Conservation (phyloP, 225 moss, liverwort and hornwort species). For the Pseudoscleropodium purum region DNA sequence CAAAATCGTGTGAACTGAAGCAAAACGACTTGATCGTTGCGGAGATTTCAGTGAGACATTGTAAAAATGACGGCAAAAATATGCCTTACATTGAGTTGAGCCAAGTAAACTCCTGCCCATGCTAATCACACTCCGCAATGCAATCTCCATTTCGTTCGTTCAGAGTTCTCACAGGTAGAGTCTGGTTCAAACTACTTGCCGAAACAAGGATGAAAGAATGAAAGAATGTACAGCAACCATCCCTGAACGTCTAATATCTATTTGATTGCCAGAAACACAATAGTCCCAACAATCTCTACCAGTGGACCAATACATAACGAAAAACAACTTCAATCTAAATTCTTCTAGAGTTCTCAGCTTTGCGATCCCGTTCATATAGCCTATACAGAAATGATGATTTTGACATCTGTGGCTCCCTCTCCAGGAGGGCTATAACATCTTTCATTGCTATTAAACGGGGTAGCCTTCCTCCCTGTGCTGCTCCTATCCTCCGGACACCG, state of each 20-base stretch:
- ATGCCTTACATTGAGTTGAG: not conserved
- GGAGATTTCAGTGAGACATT: not conserved
- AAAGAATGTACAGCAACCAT: constrained; percentile 17
- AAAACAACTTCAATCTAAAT: constrained; percentile 7
- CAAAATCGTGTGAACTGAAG: too few relatives aligned
- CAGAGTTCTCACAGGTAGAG: not conserved
- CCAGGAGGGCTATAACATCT: constrained; percentile 76
- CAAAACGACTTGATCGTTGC: not conserved
- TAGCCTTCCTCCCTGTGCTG: constrained; percentile 50
- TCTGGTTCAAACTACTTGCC: constrained; percentile 5
- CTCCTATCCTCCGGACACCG: constrained; percentile 30
- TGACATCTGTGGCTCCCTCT: constrained; percentile 82
- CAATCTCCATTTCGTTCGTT: constrained; percentile 1
- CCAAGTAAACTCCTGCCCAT: not conserved
- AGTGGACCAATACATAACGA: constrained; percentile 5
- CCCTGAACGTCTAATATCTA: not conserved
- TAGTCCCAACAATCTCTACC: not conserved
- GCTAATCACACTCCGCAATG: not conserved
- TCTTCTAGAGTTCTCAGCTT: constrained; percentile 34
- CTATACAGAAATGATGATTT: constrained; percentile 79
- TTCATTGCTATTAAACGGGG: constrained; percentile 60
- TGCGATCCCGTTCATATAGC: constrained; percentile 75
- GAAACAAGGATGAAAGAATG: constrained; percentile 22
- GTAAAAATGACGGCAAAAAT: not conserved
- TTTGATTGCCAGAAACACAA: not conserved